Evolutionary conservation across 768 basidiomycete species (phyloP), one percentile per base, ranked within the genome.

Genomic region (Saitozyma podzolica): DNA sequence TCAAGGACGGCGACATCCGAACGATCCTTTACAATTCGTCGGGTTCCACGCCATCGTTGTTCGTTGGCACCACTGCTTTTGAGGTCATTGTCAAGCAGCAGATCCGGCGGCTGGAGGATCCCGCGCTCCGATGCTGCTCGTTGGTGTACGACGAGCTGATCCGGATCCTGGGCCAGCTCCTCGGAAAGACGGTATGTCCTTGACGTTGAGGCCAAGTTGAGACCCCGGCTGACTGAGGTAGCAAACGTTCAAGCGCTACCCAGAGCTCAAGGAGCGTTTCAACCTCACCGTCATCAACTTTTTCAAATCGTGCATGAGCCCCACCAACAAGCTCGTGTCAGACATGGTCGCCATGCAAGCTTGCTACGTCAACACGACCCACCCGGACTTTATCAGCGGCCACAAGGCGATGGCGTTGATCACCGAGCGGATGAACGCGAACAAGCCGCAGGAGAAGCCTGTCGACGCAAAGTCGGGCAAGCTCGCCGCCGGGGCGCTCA

Each of bases 1-100:
- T 96, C 68, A 96, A 97, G 81, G 96, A 99, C 78, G 92, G 94
- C 49, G 96, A 99, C 80, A 97, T 99, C 78, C 85, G 96, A 57
- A 92, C 87, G 0, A 89, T 97, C 69, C 80, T 98, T 59, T 99
- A 99, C 83, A 99, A 99, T 82, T 97, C 96, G 58, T 95, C 95
- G 89, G 96, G 96, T 76, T 96, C 92, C 7, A 95, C 93, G 0
- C 96, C 96, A 19, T 88, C 94, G 0, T 84, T 99, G 6, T 98
- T 99, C 77, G 94, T 99, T 54, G 93, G 95, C 17, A 95, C 96
- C 0, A 88, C 90, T 62, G 96, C 95, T 8, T 99, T 99, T 73
- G 96, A 99, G 74, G 91, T 94, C 63, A 98, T 99, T 70, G 92
- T 98, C 70, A 99, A 98, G 83, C 92, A 98, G 78, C 96, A 99